Conservation (phyloP, 371 early-diverging fungal genomes). For the Mortierella sp. region DNA sequence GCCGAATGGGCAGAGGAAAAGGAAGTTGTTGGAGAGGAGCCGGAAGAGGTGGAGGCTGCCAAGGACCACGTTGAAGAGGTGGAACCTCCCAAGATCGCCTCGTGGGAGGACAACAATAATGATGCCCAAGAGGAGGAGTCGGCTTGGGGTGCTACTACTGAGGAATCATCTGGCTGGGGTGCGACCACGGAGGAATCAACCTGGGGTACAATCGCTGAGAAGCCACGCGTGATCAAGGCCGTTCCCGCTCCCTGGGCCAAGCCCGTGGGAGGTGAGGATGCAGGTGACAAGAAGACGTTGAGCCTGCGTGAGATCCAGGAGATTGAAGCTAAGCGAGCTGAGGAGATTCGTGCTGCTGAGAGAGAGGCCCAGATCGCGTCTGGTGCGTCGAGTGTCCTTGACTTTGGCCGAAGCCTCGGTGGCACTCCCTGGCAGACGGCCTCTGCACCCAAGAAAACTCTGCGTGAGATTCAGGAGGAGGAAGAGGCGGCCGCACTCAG, state of each 20-base stretch:
- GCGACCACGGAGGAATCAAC: slow-evolving; percentile 8
- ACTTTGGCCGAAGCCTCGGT: too few relatives aligned
- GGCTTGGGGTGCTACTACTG: neutral
- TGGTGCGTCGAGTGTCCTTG: slow-evolving; percentile 24
- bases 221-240: slow-evolving; percentile 33
- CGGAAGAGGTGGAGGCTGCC: slow-evolving; percentile 28
- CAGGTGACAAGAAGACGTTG: slow-evolving; percentile 21
- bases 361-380: slow-evolving; percentile 55
- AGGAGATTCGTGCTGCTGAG: slow-evolving; percentile 54
- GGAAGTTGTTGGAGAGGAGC: slow-evolving; percentile 2
- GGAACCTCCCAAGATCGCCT: too few relatives aligned
- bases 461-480: slow-evolving; percentile 83
- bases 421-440: slow-evolving; percentile 36
- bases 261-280: slow-evolving; percentile 31
- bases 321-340: slow-evolving; percentile 69
- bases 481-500: slow-evolving; percentile 69
- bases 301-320: slow-evolving; percentile 72
- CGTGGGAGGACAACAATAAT: neutral
- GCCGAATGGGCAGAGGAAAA: neutral
- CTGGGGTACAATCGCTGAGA: neutral
- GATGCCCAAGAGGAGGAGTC: slow-evolving; percentile 6
- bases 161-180: slow-evolving; percentile 6
- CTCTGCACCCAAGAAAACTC: slow-evolving; percentile 65
- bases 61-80: neutral
- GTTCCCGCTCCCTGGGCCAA: slow-evolving; percentile 54